These are phyloP conservation scores for Barnettozyma siamensis DNA, from an alignment of 805 yeast species.

Conservation along the genomic window DNA sequence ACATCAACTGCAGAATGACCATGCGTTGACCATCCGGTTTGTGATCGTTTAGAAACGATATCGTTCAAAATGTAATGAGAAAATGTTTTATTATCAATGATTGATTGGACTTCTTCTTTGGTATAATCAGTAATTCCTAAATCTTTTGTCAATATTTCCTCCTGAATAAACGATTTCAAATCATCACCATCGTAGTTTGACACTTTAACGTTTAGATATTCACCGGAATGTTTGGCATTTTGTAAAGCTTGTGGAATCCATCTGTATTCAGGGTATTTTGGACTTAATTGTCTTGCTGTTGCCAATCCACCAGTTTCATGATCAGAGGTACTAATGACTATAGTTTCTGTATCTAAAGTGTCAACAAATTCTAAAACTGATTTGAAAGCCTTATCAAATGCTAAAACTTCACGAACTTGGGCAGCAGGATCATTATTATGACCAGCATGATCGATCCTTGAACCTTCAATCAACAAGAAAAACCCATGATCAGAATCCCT, in stretches of 20 bases:
- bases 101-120: constrained; percentile 42
- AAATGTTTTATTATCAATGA: constrained; percentile 31
- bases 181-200: constrained; percentile 28
- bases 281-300: constrained; percentile 71
- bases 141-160: constrained; percentile 53
- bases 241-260: constrained; percentile 81
- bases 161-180: constrained; percentile 41
- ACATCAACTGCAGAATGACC: constrained; percentile 97
- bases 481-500: constrained; percentile 75
- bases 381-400: constrained; percentile 75
- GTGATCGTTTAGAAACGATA: constrained; percentile 75
- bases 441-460: constrained; percentile 93
- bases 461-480: constrained; percentile 83
- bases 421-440: constrained; percentile 93
- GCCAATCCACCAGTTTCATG: constrained; percentile 96
- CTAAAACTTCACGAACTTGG: constrained; percentile 85
- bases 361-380: constrained; percentile 71
- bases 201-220: constrained; percentile 49
- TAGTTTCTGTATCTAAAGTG: constrained; percentile 64
- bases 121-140: constrained; percentile 61
- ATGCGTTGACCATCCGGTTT: constrained; percentile 94
- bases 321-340: constrained; percentile 79
- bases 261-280: constrained; percentile 72
- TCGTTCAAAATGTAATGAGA: constrained; percentile 50
- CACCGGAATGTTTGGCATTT: constrained; percentile 74